phyloP scores from a whole-genome alignment of 768 basidiomycete species.

The Mycena galericulata region DNA sequence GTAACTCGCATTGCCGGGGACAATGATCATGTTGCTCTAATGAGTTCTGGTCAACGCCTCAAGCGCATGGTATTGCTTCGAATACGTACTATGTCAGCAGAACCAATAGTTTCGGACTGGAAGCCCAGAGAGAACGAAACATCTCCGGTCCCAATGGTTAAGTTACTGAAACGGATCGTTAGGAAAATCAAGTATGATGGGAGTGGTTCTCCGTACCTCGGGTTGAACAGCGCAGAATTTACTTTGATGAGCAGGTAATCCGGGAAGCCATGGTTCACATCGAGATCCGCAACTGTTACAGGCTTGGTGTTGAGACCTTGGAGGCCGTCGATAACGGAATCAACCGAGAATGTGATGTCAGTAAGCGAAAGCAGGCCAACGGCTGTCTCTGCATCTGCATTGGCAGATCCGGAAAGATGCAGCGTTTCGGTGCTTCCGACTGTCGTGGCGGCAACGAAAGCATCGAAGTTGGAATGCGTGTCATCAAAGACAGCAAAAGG shows the following conservation, averaged over 20 bases:
- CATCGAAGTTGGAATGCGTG: constrained; percentile 64
- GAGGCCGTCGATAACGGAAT: constrained; percentile 69
- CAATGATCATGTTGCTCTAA: constrained; percentile 66
- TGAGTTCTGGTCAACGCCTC: constrained; percentile 19
- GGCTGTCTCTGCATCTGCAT: constrained; percentile 71
- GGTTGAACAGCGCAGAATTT: constrained; percentile 71
- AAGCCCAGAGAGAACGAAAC: constrained; percentile 72
- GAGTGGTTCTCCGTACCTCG: constrained; percentile 57
- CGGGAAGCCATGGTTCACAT: constrained; percentile 75
- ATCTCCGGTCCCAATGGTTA: constrained; percentile 70
- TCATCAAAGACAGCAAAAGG: constrained; percentile 68
- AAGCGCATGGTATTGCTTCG: background rate
- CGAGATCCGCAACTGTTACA: constrained; percentile 65
- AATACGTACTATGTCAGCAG: constrained; percentile 64
- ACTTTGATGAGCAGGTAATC: constrained; percentile 78
- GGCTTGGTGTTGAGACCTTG: constrained; percentile 73
- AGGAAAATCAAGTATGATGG: constrained; percentile 29
- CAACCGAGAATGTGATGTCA: constrained; percentile 69
- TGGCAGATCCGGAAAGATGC: constrained; percentile 64
- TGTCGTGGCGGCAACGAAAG: constrained; percentile 73
- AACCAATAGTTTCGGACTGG: constrained; percentile 66
- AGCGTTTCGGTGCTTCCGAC: constrained; percentile 58
- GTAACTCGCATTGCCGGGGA: constrained; percentile 68
- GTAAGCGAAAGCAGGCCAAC: constrained; percentile 71
- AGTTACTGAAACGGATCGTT: constrained; percentile 43